Evolutionary conservation across 352 stramenopile genomes (phyloP), one percentile per base, ranked within the genome.

Genomic region (Albugo candida): DNA sequence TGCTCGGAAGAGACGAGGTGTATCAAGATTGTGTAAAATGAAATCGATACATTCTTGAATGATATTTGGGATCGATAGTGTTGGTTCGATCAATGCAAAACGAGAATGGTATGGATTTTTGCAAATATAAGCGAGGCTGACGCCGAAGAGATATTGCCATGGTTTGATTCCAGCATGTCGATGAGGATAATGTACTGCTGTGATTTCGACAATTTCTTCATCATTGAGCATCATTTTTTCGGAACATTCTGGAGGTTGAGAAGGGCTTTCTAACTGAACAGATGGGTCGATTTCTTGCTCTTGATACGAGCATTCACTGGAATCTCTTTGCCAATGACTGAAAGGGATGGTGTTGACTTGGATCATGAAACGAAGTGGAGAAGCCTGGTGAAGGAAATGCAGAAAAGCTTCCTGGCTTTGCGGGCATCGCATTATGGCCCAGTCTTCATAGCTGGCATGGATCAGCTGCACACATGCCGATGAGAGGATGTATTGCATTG

Each of bases 131-230:
- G 61, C 61, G 21, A 89, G 39, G 36, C 64, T 73, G 20, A 89
- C 65, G 18, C 71, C 76, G 41, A 89, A 89, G 2, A 85, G 72
- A 37, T 83, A 71, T 52, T 89, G 77, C 71, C 73, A 89, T 34
- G 73, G 76, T 47, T 86, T 82, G 49, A 86, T 82, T 6, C 65
- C 70, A 40, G 81, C 73, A 47, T 82, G 64, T 4, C 70, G 73
- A 58, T 85, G 68, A 0, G 62, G 65, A 46, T 83, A 85, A n/a
- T 65, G 53, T 2, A 73, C 66, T 2, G 63, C 63, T 12, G 68
- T 65, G 1, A 80, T 50, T 39, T 75, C 64, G 2, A 81, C 52
- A 48, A 65, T 24, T 35, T 56, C 59, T 41, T 64, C 44, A 27
- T 79, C 24, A 10, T 31, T 31, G 24, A 31, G 24, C 8, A 3